Evolutionary conservation across 2,329 filamentous ascomycete species (phyloP), one percentile per base, ranked within the genome.

Genomic region (Didymella glomerata): DNA sequence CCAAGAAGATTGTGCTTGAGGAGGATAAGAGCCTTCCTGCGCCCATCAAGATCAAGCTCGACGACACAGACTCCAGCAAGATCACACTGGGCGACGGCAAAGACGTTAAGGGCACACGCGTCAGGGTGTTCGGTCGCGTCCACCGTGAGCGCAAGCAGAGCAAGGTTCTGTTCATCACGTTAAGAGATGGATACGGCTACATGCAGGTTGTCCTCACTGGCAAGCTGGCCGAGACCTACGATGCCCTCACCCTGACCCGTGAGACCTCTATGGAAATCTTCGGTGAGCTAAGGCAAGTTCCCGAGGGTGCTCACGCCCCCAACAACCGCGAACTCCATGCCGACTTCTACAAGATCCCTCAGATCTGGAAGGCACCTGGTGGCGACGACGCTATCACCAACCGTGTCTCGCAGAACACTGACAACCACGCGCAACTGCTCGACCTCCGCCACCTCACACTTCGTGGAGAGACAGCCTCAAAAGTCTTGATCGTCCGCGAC

Each of bases 321-420:
- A 88, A 92, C 80, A 83, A 90, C 83, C 91, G 94, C 65, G 93
- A 97, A 79, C 84, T 97, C 48, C 92, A 94, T 73, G 93, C 91
- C 69, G 93, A 97, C 79, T 97, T 89, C 83, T 97, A 90, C 83
- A 85, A 87, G 76, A 86, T 96, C 69, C 88, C 80, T 42, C 57
- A 68, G 14, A 72, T 91, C 60, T 90, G 88, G 72, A 85, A 88
- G 70, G 92, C 93, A 40, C 90, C 92, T 38, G 90, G 92, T 63
- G 93, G 92, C 70, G 91, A 94, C 62, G 93, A 97, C 64, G 91
- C 93, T 72, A 93, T 97, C 75, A 95, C 92, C 83, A 97, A 93
- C 85, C 87, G 85, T 64, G 88, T 91, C 38, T 86, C 88, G 60
- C 83, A 84, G 51, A 86, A 90, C 69, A 84, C 88, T 70, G 88